Percentiles rank a stretch among this genome's conserved stretches.
These are phyloP conservation scores for Chiua virens DNA, from an alignment of 768 basidiomycete genomes.

Conservation along the genomic window DNA sequence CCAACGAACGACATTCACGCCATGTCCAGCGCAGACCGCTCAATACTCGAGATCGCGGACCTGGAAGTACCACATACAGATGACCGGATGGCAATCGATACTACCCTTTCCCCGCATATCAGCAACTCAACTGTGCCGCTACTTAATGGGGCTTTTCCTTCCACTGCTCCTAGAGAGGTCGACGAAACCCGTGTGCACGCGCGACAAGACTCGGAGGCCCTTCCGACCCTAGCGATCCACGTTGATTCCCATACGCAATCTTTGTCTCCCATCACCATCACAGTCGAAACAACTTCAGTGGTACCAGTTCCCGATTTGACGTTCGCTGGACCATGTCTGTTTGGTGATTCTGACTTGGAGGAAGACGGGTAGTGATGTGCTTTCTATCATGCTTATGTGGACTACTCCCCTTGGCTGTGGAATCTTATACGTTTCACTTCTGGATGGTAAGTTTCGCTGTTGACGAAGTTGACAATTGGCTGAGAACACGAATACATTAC, in stretches of 20 bases:
- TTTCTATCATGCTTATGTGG: neutral
- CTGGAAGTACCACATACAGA: constrained; percentile 2
- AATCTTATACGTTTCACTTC: too few relatives aligned
- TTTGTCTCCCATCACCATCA: neutral
- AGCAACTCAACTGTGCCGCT: neutral
- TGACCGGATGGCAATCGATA: neutral
- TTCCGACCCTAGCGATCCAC: neutral
- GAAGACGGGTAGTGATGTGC: constrained; percentile 20
- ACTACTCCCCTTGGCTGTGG: neutral
- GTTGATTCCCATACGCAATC: neutral
- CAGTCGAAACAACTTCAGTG: neutral
- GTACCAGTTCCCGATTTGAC: constrained; percentile 3
- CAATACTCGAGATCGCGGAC: neutral
- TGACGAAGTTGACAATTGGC: too few relatives aligned
- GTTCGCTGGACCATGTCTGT: constrained; percentile 29
- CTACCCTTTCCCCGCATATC: neutral
- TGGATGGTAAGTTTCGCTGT: too few relatives aligned
- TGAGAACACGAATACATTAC: too few relatives aligned
- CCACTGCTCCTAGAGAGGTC: neutral
- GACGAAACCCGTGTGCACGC: neutral
- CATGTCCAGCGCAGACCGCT: neutral
- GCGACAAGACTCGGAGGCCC: neutral
- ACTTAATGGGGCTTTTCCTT: neutral
- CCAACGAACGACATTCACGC: neutral
- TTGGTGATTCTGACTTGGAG: constrained; percentile 30